Conservation (phyloP, 768 basidiomycete species). For the Mrakia blollopis region DNA sequence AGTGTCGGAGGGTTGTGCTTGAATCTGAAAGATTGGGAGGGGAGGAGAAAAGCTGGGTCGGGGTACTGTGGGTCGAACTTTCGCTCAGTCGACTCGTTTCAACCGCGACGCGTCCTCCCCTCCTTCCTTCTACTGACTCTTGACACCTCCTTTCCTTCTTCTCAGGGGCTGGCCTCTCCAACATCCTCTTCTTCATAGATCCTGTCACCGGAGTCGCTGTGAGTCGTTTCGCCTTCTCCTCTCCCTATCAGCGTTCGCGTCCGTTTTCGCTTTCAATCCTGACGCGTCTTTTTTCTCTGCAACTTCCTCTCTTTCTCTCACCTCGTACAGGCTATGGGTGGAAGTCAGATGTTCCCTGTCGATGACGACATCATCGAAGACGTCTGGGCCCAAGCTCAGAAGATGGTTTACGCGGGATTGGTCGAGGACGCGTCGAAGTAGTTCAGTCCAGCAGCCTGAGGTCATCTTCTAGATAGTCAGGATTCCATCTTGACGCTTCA, state of each 20-base stretch:
- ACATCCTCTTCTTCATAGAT: constrained; percentile 14
- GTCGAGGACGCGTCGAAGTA: neutral
- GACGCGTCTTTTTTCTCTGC: neutral
- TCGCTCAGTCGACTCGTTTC: neutral
- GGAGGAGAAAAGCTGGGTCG: neutral
- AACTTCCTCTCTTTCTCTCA: neutral
- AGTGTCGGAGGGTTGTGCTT: neutral
- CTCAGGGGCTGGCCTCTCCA: constrained; percentile 6
- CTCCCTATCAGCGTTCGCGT: neutral
- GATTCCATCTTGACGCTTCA: too few relatives aligned
- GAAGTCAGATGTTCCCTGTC: neutral
- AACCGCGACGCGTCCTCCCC: neutral
- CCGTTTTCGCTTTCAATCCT: too few relatives aligned
- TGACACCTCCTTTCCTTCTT: too few relatives aligned
- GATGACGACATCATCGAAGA: neutral
- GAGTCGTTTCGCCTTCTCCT: neutral
- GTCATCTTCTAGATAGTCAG: too few relatives aligned
- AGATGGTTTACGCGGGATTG: neutral
- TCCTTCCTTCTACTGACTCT: neutral
- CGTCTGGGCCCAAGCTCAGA: constrained; percentile 1
- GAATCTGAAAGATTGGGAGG: constrained; percentile 9
- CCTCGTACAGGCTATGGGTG: neutral
- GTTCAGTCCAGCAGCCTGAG: too few relatives aligned
- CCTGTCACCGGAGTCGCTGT: constrained; percentile 1
- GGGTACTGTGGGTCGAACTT: neutral